Conservation (phyloP, 768 basidiomycete genomes). For the Suillus placidus region DNA sequence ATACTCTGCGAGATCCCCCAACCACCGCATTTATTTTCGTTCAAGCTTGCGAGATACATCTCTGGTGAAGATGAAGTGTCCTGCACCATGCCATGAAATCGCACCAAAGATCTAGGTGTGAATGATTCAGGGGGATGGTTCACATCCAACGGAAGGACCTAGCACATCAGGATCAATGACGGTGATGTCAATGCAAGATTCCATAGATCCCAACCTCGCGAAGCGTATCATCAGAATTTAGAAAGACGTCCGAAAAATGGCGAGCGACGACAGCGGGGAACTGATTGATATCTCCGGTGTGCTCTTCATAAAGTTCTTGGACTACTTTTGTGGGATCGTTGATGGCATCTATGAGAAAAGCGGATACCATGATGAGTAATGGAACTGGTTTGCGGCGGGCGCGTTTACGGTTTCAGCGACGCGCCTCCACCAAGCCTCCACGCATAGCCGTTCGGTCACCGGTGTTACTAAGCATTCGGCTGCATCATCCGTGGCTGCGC, state of each 20-base stretch:
- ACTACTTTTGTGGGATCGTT: constrained; percentile 52
- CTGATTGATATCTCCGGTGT: constrained; percentile 22
- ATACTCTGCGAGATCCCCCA: constrained; percentile 62
- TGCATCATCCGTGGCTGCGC: constrained; percentile 6
- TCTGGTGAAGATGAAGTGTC: constrained; percentile 77
- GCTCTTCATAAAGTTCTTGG: constrained; percentile 46
- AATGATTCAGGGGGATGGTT: constrained; percentile 51
- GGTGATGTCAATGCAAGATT: background rate
- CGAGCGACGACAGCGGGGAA: constrained; percentile 47
- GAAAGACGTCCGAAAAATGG: constrained; percentile 51
- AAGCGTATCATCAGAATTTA: constrained; percentile 41
- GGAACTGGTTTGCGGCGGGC: background rate
- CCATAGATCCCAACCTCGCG: constrained; percentile 35
- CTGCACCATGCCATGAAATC: constrained; percentile 80
- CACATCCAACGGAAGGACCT: constrained; percentile 64
- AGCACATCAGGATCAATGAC: constrained; percentile 3
- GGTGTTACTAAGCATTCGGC: constrained; percentile 10
- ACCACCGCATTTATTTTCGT: constrained; percentile 58
- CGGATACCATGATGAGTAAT: constrained; percentile 49
- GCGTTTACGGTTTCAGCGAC: constrained; percentile 6
- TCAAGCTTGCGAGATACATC: constrained; percentile 61
- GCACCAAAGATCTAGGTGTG: constrained; percentile 59
- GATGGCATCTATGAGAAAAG: constrained; percentile 51
- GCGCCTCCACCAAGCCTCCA: constrained; percentile 7
- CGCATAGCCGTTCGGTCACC: too few relatives aligned